Evolutionary conservation across 208 protist genomes (phyloP), one percentile per base, ranked within the genome.

Genomic region (Novymonas esmeraldas): DNA sequence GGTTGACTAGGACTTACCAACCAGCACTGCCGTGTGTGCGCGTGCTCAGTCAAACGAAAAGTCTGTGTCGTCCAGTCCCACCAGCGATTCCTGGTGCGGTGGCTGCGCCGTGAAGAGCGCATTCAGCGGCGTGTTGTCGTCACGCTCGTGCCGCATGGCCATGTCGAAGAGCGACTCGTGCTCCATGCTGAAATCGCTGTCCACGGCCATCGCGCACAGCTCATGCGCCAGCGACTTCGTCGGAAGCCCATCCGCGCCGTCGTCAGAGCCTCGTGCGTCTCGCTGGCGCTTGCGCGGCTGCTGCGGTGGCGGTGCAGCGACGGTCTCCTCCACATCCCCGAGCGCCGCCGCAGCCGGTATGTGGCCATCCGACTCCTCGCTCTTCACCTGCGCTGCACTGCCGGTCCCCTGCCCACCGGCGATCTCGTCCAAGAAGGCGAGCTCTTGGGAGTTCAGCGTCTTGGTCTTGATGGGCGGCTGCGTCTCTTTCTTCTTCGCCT

Each of bases 401-500:
- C 46, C 59, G 38, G 50, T 22, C 55, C 87, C 64, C 63, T 79
- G 33, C 42, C 81, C 84, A 22, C 39, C 64, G 18, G 57, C 69
- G 9, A 78, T 78, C 61, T 94, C 84, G 54, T 92, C 84, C 24
- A 91, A 79, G 39, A 76, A 55, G 14, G 79, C 82, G 29, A 93
- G 73, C 50, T 76, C 67, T 46, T 88, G 82, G 26, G 51, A 65
- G 36, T 70, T 77, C 11, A 72, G 46, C 42, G 58, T 56, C 44
- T 64, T 73, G 33, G 22, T 68, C 18, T 49, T 50, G 24, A 78
- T 38, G 0, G 45, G 57, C 34, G 62, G 38, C 64, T 67, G 62
- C 48, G 49, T 31, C 61, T 75, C 69, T 31, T 75, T 75, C 54
- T 69, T 68, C 26, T 80, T 76, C 31, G 70, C 80, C 54, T 75